Percentiles rank a stretch among this genome's conserved stretches.
Evolutionary conservation across 805 yeast species (phyloP).

Genomic region (Wickerhamomyces ciferrii): DNA sequence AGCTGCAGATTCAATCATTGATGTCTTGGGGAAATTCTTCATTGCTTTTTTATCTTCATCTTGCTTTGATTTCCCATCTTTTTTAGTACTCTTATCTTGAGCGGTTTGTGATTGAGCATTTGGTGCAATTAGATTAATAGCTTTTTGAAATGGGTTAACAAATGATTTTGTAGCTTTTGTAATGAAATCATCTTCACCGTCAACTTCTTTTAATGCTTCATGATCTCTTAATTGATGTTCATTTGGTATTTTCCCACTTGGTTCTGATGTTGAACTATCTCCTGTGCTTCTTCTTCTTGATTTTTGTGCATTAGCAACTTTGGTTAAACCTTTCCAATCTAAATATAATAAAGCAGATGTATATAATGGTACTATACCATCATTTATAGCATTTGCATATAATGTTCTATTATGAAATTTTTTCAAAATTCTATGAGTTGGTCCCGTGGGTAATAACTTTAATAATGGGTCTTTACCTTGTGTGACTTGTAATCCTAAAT

Average conservation of each 20-base stretch:
- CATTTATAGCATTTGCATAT: conserved; percentile 73
- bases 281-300: neutral
- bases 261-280: neutral
- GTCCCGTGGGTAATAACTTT: conserved; percentile 59
- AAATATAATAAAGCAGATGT: conserved; percentile 65
- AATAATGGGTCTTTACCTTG: conserved; percentile 49
- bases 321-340: conserved; percentile 36
- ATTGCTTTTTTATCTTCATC: conserved; percentile 9
- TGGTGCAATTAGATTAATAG: conserved; percentile 38
- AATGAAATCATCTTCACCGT: conserved; percentile 5
- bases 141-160: conserved; percentile 39
- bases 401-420: conserved; percentile 60
- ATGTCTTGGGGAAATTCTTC: conserved; percentile 51
- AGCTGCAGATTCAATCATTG: conserved; percentile 66
- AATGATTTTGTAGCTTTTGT: conserved; percentile 21
- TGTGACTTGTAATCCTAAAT: conserved; percentile 50
- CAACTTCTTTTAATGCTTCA: conserved; percentile 8
- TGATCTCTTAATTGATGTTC: neutral
- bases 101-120: conserved; percentile 16
- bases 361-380: conserved; percentile 78
- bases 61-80: conserved; percentile 6
- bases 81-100: conserved; percentile 8
- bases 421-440: conserved; percentile 53
- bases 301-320: conserved; percentile 8
- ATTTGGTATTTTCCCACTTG: neutral